Base-by-base conservation (phyloP, 768 basidiomycete species). In the Phylloporus sp. region DNA sequence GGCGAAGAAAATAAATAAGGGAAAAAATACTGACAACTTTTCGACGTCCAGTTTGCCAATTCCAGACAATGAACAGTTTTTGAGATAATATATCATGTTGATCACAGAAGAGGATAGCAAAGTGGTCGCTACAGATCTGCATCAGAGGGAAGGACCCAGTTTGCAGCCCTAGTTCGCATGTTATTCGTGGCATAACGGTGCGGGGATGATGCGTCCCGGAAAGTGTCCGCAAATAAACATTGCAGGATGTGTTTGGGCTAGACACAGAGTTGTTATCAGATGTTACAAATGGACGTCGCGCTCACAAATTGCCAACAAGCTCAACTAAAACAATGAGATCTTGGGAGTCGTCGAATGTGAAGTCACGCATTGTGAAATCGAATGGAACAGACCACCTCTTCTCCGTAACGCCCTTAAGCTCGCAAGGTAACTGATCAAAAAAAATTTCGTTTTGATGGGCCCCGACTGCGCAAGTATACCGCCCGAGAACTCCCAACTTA, bases 401-500 rank as follows among this genome's bases (percentile, higher is more conserved):
- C 29, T 60, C 55, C 13, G 54, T 46, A 11, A 74, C 58, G 36
- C 59, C 57, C 28, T 70, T 66, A 36, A 58, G 38, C n/a, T 57
- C 49, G 55, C 63, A 72, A 6, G 73, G 67, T 10, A 73, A 47
- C 32, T 65, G 67, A 16, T 55, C 54, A 38, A 68, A 56, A 13
- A 41, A 52, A 22, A 71, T 49, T 24, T 59, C 52, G 13, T 54
- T 52, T 34, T 54, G 42, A 15, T n/a, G 20, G n/a, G 49, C 54
- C 5, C 62, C 62, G n/a, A n/a, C n/a, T 68, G 66, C 1, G 61
- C 67, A 22, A 73, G 58, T 16, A 73, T 57, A 45, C 72, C 72
- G 41, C 69, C 67, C 10, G 60, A 55, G 39, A 73, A 56, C 45
- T 73, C 72, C 72, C 72, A 73, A 22, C 56, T n/a, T n/a, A n/a